Conservation (phyloP, 202 grass and related monocot species). For the Schoenoplectus triqueter region DNA sequence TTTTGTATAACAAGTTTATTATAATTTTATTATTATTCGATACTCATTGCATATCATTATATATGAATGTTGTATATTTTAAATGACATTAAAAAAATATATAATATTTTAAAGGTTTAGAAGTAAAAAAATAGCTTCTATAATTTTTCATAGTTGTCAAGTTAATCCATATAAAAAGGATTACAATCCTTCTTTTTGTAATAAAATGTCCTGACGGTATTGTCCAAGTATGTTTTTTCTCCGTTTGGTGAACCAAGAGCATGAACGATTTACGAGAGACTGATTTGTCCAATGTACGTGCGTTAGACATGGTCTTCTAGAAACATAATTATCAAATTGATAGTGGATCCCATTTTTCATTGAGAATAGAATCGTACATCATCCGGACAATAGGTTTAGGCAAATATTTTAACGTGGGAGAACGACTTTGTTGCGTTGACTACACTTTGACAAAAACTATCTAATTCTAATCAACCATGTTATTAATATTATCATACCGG, state of each 20-base stretch:
- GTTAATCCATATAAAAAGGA: no score
- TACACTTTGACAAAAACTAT: neutral
- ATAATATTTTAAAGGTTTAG: no score
- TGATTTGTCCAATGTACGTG: neutral
- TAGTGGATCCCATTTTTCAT: slow-evolving; percentile 4
- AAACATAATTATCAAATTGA: neutral
- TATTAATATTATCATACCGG: neutral
- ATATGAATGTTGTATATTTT: no score
- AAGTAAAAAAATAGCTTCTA: no score
- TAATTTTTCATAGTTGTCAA: no score
- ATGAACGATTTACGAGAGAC: neutral
- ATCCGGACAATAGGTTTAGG: neutral
- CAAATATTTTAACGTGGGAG: neutral
- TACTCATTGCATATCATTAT: no score
- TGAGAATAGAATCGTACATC: no score
- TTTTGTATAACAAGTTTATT: no score
- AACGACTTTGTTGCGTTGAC: slow-evolving; percentile 5
- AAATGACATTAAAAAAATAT: neutral
- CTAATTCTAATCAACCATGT: neutral
- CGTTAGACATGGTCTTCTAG: neutral
- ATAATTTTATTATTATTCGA: no score
- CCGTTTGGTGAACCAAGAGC: slow-evolving; percentile 21
- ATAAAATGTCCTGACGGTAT: no score
- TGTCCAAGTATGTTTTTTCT: no score
- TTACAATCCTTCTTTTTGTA: no score